Evolutionary conservation across 495 filamentous ascomycete genomes (phyloP), one percentile per base, ranked within the genome.

Genomic region (Rhypophila decipiens): DNA sequence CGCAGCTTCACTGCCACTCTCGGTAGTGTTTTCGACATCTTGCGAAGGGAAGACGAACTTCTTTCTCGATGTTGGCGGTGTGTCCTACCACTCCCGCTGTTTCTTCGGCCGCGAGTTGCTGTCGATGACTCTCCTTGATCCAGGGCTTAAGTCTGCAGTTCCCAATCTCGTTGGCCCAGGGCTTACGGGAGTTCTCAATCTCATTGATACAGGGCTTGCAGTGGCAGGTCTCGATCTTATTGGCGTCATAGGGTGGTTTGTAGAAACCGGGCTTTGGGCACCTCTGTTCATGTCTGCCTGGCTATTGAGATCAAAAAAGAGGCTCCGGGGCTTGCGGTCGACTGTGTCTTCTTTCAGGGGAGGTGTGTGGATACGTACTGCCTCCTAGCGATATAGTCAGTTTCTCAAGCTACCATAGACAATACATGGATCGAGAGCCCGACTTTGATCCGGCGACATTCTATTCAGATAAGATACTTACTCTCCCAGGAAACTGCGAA

Each of bases 281-380:
- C n/a, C n/a, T n/a, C n/a, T n/a, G n/a, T n/a, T n/a, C n/a, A n/a
- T n/a, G n/a, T n/a, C n/a, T n/a, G n/a, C n/a, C n/a, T n/a, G 31
- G 18, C 40, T 42, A 35, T 39, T 49, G 23, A 77, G 63, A 40
- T 79, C 70, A 48, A 74, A 72, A 59, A 78, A 78, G 52, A 78
- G 68, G 2, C 69, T 70, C 10, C 67, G 66, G 2, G 60, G 57
- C 23, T 58, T 61, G 3, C 59, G 44, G 9, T 62, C 56, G 5
- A 55, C 52, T 5, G 56, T 52, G 19, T 50, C 56, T 34, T 64
- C 57, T 35, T 56, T 63, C 19, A 70, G 56, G 0, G 73, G 67
- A 0, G 77, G 77, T 18, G 78, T 75, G 34, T 64, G 56, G 0
- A 78, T 55, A 9, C 74, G 65, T 5, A 39, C 68, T 8, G 74